phyloP scores from a whole-genome alignment of 257 asterid genomes.

The Solanum paucissectum region DNA sequence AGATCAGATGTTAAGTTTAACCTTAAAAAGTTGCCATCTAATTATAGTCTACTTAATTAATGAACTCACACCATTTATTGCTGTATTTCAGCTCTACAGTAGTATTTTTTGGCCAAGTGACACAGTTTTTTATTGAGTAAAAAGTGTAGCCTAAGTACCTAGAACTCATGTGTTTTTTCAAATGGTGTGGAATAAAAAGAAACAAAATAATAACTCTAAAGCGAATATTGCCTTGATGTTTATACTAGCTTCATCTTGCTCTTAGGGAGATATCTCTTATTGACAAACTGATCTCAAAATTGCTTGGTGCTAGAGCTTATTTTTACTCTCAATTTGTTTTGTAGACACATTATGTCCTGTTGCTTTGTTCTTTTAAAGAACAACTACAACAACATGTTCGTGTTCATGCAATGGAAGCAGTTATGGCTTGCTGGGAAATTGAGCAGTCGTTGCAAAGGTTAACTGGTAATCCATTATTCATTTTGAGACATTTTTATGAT shows the following conservation, averaged over 20 bases:
- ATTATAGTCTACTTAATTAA: not conserved
- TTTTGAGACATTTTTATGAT: not conserved
- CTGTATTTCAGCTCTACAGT: not conserved
- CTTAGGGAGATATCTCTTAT: not conserved
- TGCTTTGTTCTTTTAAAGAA: slow-evolving; percentile 62
- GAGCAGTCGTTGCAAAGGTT: slow-evolving; percentile 62
- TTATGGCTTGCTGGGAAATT: slow-evolving; percentile 69
- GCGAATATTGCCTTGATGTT: not conserved
- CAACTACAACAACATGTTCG: slow-evolving; percentile 63
- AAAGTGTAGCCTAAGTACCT: not conserved
- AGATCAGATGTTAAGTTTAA: not conserved
- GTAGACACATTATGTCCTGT: slow-evolving; percentile 51
- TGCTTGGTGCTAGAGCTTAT: not conserved
- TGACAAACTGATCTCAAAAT: not conserved
- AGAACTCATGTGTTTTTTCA: not conserved
- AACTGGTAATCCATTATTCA: slow-evolving; percentile 30
- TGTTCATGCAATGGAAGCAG: slow-evolving; percentile 70
- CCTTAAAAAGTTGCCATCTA: not conserved
- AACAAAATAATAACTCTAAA: not conserved
- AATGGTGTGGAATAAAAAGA: not conserved
- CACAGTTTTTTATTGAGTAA: not conserved
- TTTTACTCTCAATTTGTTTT: not conserved
- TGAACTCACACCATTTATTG: not conserved
- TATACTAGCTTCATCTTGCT: not conserved
- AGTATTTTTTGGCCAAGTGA: not conserved